Evolutionary conservation across 208 protist genomes (phyloP), one percentile per base, ranked within the genome.

Genomic region (Trypanosomatidae sp.): DNA sequence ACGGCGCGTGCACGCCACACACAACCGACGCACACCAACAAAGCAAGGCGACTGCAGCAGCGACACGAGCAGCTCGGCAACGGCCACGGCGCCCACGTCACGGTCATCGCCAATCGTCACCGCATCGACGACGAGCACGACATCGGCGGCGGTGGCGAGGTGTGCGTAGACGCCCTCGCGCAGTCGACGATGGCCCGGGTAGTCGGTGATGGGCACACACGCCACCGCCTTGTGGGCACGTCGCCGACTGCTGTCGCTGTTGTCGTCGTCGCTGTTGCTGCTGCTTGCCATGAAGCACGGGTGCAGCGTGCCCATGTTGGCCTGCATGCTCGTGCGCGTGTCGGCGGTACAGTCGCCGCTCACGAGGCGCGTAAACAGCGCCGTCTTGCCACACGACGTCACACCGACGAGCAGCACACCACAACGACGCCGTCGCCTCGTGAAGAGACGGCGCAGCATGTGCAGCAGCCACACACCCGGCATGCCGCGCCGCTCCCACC

Each of bases 1-100:
- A 1, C 84, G 69, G 49, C 89, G 87, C 6, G 67, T 89, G 42
- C 74, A 85, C n/a, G 67, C 79, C 25, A 93, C 57, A 7, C 85
- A 41, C 0, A 93, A 21, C 13, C 42, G 22, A 26, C 65, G 39
- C 37, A 89, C 80, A 4, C 77, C 76, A 26, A 72, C 73, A 46
- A 88, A 88, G 30, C 64, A 66, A n/a, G 76, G 61, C 1, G 77
- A 68, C 37, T 81, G 64, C 22, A 89, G 41, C 2, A 86, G 48
- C 4, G 44, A 48, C 8, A 78, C 18, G 5, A 93, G 54, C 11
- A 85, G 46, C 37, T 82, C 79, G 32, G 84, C 71, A n/a, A 93
- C 51, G 1, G 84, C 79, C 6, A 58, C 41, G 0, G 77, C 76
- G 5, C 79, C 84, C 22, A 78, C 76, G 23, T 86, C 52, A 11